phyloP scores from a whole-genome alignment of 73 alveolate species.

The Tetrahymena elliotti region DNA sequence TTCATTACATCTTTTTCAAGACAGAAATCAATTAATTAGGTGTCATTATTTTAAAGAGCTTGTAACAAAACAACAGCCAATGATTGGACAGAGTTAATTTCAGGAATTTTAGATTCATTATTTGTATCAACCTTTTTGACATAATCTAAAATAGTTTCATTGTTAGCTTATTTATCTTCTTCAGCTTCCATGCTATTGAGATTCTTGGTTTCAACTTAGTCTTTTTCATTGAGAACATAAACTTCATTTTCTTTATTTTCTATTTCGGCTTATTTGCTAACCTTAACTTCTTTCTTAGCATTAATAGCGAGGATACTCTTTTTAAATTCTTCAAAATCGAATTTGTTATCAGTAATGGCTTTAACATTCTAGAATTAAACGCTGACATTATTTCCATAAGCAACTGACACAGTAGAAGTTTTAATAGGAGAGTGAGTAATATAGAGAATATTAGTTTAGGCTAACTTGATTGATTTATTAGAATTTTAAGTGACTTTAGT shows the following conservation, averaged over 20 bases:
- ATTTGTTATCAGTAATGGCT: neutral
- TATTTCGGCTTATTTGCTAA: neutral
- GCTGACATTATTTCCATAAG: neutral
- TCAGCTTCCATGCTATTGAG: neutral
- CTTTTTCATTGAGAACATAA: neutral
- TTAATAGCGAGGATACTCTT: neutral
- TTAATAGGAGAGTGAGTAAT: neutral
- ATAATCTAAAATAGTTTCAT: neutral
- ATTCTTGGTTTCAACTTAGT: neutral
- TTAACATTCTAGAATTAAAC: neutral
- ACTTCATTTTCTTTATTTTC: neutral
- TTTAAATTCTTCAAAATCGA: neutral
- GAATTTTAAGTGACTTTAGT: neutral
- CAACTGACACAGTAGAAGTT: neutral
- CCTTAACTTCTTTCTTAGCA: neutral
- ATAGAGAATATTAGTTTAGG: neutral
- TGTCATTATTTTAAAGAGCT: neutral
- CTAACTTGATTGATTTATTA: neutral
- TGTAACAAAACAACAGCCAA: neutral
- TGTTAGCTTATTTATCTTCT: neutral
- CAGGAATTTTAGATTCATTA: neutral
- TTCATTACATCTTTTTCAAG: neutral
- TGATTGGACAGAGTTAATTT: neutral
- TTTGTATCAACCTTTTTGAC: neutral
- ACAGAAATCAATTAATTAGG: neutral